These are phyloP conservation scores for Camelina sativa DNA, from an alignment of 345 rosid genomes.

Conservation along the genomic window DNA sequence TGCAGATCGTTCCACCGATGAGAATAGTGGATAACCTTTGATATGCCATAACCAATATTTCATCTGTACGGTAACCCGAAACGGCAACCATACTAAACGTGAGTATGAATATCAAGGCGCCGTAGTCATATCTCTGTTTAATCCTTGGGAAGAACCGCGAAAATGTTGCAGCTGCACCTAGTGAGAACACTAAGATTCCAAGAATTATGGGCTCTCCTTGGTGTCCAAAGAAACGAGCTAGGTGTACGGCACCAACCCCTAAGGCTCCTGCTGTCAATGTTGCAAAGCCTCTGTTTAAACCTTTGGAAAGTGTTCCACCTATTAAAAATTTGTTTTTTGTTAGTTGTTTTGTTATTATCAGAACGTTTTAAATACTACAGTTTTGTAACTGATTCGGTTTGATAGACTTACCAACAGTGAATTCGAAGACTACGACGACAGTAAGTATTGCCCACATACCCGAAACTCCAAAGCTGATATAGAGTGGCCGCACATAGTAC, in stretches of 20 bases:
- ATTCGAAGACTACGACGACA: slow-evolving; percentile 76
- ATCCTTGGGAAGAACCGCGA: slow-evolving; percentile 69
- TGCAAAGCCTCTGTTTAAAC: slow-evolving; percentile 72
- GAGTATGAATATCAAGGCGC: slow-evolving; percentile 71
- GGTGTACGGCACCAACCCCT: slow-evolving; percentile 66
- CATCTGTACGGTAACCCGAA: slow-evolving; percentile 65
- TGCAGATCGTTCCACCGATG: slow-evolving; percentile 62
- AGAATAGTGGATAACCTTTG: slow-evolving; percentile 66
- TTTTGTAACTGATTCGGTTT: background rate
- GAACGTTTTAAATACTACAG: background rate
- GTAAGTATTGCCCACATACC: slow-evolving; percentile 95
- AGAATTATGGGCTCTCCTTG: slow-evolving; percentile 68
- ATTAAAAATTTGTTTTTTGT: slow-evolving; percentile 2
- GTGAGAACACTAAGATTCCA: slow-evolving; percentile 67
- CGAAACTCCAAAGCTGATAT: slow-evolving; percentile 63
- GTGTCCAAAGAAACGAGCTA: slow-evolving; percentile 63
- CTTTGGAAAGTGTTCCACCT: slow-evolving; percentile 77
- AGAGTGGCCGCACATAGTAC: slow-evolving; percentile 72
- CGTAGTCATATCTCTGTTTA: slow-evolving; percentile 89
- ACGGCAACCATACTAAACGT: slow-evolving; percentile 77
- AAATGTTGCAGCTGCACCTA: slow-evolving; percentile 72
- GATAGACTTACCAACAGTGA: slow-evolving; percentile 68
- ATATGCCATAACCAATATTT: slow-evolving; percentile 57
- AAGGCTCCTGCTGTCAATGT: slow-evolving; percentile 66
- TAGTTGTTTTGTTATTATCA: background rate